Percentiles rank a stretch among this genome's conserved stretches.
Conservation (phyloP, 164 flowering plant species). For the Chimonanthus salicifolius region DNA sequence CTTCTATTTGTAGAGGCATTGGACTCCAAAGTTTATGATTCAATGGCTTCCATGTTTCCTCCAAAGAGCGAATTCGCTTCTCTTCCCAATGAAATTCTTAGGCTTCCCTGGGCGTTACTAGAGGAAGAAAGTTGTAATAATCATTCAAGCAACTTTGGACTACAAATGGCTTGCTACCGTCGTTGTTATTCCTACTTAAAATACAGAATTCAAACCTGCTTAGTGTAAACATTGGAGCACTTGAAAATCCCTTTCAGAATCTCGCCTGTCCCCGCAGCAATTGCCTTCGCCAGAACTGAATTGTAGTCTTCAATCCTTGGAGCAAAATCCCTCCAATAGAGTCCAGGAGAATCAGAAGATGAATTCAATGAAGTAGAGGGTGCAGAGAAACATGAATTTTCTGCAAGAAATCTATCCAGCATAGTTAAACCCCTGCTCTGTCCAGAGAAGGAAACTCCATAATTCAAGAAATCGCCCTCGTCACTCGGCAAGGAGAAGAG, state of each 20-base stretch:
- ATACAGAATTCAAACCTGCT: constrained; percentile 40
- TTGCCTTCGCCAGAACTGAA: constrained; percentile 61
- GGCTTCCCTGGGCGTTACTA: not conserved
- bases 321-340: constrained; percentile 72
- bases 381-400: constrained; percentile 41
- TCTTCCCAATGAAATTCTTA: not conserved
- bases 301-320: constrained; percentile 72
- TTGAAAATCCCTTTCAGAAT: constrained; percentile 78
- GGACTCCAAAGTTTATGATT: not conserved
- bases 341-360: constrained; percentile 14
- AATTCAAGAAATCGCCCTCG: constrained; percentile 55
- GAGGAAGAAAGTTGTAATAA: not conserved
- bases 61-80: not conserved
- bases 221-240: constrained; percentile 67
- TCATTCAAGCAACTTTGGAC: not conserved
- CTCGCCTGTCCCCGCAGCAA: constrained; percentile 84
- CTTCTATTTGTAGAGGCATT: not conserved
- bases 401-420: constrained; percentile 57
- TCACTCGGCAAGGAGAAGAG: constrained; percentile 66
- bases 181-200: not conserved
- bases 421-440: constrained; percentile 25
- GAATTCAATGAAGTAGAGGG: not conserved
- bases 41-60: not conserved
- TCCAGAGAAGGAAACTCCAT: constrained; percentile 62
- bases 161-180: not conserved